phyloP scores from a whole-genome alignment of 768 basidiomycete species.

The Brasilioporus rufonigricans region DNA sequence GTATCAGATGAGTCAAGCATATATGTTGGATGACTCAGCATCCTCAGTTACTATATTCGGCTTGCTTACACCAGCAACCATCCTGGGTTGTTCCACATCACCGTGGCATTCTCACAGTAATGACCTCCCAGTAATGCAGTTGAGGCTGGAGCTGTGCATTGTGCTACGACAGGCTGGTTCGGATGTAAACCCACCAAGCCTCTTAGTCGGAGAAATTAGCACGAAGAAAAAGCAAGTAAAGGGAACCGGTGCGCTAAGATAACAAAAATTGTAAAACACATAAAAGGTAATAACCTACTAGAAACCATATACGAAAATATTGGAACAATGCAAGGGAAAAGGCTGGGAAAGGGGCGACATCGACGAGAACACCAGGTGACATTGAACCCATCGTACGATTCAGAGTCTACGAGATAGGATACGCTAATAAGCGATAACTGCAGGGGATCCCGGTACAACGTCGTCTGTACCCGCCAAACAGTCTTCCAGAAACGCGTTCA shows the following conservation, averaged over 20 bases:
- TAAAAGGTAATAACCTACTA: slow-evolving; percentile 26
- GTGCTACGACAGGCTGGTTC: too few species aligned
- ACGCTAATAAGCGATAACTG: slow-evolving; percentile 3
- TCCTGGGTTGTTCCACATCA: too few species aligned
- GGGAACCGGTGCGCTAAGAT: slow-evolving; percentile 15
- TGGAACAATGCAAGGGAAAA: neutral
- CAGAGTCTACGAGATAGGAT: neutral
- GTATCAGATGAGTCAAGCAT: too few species aligned
- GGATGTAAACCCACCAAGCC: too few species aligned
- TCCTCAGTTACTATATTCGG: too few species aligned
- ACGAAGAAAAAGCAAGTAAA: neutral
- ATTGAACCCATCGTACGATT: neutral
- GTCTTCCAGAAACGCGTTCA: slow-evolving; percentile 67
- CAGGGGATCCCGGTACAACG: neutral
- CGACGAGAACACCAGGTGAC: neutral
- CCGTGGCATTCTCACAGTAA: too few species aligned
- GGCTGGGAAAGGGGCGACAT: neutral
- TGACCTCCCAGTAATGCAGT: too few species aligned
- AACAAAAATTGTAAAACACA: slow-evolving; percentile 14
- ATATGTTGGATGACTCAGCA: too few species aligned
- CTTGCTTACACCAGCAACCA: too few species aligned
- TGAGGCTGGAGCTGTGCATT: too few species aligned
- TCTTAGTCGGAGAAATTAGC: too few species aligned
- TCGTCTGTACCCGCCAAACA: slow-evolving; percentile 35
- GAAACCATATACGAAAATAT: neutral